Conservation (phyloP, 345 rosid genomes). For the Salix brachista region DNA sequence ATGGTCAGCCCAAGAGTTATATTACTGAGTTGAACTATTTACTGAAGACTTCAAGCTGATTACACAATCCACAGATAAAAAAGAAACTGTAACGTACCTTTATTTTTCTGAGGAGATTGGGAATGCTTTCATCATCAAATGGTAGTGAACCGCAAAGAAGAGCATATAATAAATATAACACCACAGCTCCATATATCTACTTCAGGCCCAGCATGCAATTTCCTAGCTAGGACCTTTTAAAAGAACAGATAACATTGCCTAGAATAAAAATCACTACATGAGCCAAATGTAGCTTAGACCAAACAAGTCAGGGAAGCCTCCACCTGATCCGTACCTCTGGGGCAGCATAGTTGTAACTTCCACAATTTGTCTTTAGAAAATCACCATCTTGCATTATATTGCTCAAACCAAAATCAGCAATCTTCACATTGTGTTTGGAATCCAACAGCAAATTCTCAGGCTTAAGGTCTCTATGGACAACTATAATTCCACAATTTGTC, state of each 20-base stretch:
- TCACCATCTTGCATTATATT: slow-evolving; percentile 82
- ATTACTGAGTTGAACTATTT: no score
- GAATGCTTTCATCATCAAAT: slow-evolving; percentile 80
- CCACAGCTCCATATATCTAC: slow-evolving; percentile 98
- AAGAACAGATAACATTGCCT: neutral
- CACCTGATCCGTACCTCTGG: slow-evolving; percentile 47
- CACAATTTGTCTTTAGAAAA: slow-evolving; percentile 78
- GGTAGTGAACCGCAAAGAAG: slow-evolving; percentile 88
- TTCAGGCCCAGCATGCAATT: slow-evolving; percentile 79
- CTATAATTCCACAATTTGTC: slow-evolving; percentile 88
- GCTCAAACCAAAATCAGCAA: slow-evolving; percentile 90
- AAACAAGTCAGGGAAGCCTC: neutral
- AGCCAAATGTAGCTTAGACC: neutral
- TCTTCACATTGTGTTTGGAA: slow-evolving; percentile 72
- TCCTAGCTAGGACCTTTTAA: slow-evolving; percentile 65
- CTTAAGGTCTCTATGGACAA: slow-evolving; percentile 88
- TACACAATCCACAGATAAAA: neutral
- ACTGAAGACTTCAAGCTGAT: neutral
- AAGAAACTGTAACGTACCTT: slow-evolving; percentile 38
- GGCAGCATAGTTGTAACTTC: slow-evolving; percentile 90
- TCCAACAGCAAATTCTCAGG: slow-evolving; percentile 87
- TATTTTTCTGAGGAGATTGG: slow-evolving; percentile 73
- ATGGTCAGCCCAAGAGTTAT: no score
- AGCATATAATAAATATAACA: slow-evolving; percentile 71
- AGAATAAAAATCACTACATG: neutral